Conservation (phyloP, 352 stramenopile genomes). For the Globisporangium solare region DNA sequence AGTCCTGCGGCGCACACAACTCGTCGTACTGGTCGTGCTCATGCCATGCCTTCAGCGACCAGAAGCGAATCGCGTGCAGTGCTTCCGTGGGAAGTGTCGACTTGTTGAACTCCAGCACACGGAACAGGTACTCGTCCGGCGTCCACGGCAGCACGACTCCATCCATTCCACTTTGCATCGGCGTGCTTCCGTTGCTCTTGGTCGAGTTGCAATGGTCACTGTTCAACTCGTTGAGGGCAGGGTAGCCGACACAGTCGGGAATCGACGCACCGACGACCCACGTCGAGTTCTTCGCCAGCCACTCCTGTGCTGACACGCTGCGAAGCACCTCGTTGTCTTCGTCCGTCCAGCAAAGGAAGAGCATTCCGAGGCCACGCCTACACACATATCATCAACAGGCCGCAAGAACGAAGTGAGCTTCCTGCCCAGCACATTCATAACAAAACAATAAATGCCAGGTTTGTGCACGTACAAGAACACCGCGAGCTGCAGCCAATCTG, state of each 20-base stretch:
- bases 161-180: slow-evolving; percentile 27
- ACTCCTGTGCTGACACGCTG: slow-evolving; percentile 69
- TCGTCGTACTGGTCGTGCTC: slow-evolving; percentile 47
- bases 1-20: slow-evolving; percentile 35
- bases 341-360: slow-evolving; percentile 75
- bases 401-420: neutral
- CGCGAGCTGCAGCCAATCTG: slow-evolving; percentile 76
- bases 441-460: neutral
- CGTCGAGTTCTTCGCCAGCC: slow-evolving; percentile 55
- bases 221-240: slow-evolving; percentile 65
- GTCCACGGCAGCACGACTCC: slow-evolving; percentile 59
- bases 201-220: slow-evolving; percentile 32
- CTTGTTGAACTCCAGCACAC: slow-evolving; percentile 61
- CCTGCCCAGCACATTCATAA: neutral
- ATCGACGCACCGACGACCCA: slow-evolving; percentile 63
- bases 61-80: slow-evolving; percentile 58
- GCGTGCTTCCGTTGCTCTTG: neutral
- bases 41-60: slow-evolving; percentile 73
- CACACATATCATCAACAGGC: neutral
- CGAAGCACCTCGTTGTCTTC: slow-evolving; percentile 58
- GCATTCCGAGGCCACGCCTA: slow-evolving; percentile 60
- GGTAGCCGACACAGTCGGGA: slow-evolving; percentile 50
- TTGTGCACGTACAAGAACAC: slow-evolving; percentile 52
- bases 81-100: slow-evolving; percentile 58
- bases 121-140: slow-evolving; percentile 73